phyloP scores from a whole-genome alignment of 805 yeast genomes.

The Metschnikowia drakensbergensis region DNA sequence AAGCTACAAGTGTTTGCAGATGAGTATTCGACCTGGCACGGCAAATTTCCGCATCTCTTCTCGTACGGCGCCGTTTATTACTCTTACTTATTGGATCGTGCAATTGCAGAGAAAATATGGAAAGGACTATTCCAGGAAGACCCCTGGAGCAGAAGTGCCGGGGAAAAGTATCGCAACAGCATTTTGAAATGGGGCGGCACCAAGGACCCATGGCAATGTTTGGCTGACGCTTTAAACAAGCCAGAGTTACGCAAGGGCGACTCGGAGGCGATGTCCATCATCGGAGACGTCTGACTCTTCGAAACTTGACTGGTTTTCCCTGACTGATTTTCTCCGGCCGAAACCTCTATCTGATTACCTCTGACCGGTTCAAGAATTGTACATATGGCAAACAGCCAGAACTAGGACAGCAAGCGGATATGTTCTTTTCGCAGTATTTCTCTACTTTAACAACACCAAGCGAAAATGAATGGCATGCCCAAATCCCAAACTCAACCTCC shows the following conservation, averaged over 20 bases:
- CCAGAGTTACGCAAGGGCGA: conserved; percentile 65
- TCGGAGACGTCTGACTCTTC: conserved; percentile 14
- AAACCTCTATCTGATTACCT: too few relatives aligned
- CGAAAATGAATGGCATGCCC: too few relatives aligned
- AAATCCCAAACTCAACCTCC: too few relatives aligned
- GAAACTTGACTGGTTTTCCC: too few relatives aligned
- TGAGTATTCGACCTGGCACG: conserved; percentile 79
- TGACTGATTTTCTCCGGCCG: too few relatives aligned
- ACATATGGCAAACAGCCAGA: too few relatives aligned
- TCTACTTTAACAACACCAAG: too few relatives aligned
- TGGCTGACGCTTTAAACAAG: conserved; percentile 72
- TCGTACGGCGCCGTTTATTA: conserved; percentile 95
- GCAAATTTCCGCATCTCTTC: conserved; percentile 86
- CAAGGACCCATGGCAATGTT: conserved; percentile 79
- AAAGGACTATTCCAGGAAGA: conserved; percentile 61
- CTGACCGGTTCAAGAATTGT: too few relatives aligned
- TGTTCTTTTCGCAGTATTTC: too few relatives aligned
- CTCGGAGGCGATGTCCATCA: conserved; percentile 57
- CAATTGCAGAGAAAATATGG: conserved; percentile 88
- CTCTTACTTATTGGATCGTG: conserved; percentile 86
- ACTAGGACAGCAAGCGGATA: too few relatives aligned
- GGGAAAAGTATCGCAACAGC: conserved; percentile 64
- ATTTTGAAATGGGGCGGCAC: conserved; percentile 94
- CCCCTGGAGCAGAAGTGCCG: conserved; percentile 71
- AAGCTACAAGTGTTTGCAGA: conserved; percentile 63